Evolutionary conservation across 352 stramenopile species (phyloP), one percentile per base, ranked within the genome.

Genomic region (Halophytophthora batemanensis): DNA sequence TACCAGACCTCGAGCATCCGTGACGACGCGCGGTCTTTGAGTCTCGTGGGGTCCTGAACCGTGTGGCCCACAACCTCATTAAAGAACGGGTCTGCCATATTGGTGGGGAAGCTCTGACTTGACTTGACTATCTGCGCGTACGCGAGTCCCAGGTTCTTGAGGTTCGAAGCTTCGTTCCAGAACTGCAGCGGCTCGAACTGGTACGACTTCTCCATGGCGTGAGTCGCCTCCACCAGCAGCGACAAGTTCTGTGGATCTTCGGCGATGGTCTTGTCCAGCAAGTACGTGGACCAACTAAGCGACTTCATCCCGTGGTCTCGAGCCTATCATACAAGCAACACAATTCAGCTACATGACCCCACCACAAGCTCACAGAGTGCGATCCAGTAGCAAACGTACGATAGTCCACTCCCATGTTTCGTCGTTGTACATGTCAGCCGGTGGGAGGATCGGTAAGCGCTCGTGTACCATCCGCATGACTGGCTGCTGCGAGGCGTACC

Each of bases 331-430:
- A 19, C 2, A 37, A 23, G 18, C 40, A 41, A 55, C 21, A 49
- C 45, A 45, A 33, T n/a, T n/a, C n/a, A n/a, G n/a, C n/a, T n/a
- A n/a, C n/a, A n/a, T n/a, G n/a, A n/a, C n/a, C n/a, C n/a, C n/a
- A n/a, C n/a, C n/a, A n/a, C n/a, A n/a, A n/a, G n/a, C n/a, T n/a
- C n/a, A n/a, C n/a, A n/a, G n/a, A n/a, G n/a, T n/a, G 8, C 28
- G 21, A 12, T n/a, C 2, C 17, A 33, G 29, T 8, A 56, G 64
- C 36, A 78, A 62, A 61, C 82, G 57, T 52, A 83, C 69, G 29
- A 97, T 90, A 0, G 93, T 98, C 79, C 84, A 97, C 54, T 98
- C 93, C 93, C 93, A 98, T 4, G 91, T 97, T 39, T 91, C 74
- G 52, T 87, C 64, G 23, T 81, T 69, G 70, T 96, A 97, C n/a